Percentiles rank a stretch among this genome's conserved stretches.
Conservation (phyloP, 495 filamentous ascomycete genomes). For the Viridothelium virens region DNA sequence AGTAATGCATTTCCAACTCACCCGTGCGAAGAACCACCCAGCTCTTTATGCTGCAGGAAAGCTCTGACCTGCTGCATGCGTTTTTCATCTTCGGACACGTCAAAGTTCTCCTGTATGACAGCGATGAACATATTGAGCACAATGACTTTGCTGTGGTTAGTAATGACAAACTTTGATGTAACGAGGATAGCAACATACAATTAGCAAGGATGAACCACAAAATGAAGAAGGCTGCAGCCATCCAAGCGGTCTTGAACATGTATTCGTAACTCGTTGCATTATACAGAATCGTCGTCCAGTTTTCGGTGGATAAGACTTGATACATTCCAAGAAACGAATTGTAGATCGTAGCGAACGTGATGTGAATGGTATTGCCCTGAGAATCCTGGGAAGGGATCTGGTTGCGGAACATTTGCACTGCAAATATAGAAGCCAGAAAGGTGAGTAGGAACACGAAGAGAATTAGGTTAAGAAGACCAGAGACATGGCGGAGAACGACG, state of each 20-base stretch:
- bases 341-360: slow-evolving; percentile 84
- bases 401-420: slow-evolving; percentile 84
- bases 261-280: slow-evolving; percentile 62
- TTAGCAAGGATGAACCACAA: slow-evolving; percentile 92
- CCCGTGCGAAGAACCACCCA: slow-evolving; percentile 47
- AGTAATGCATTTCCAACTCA: slow-evolving; percentile 10
- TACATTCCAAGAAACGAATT: slow-evolving; percentile 98
- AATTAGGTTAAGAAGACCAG: slow-evolving; percentile 88
- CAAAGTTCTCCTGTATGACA: slow-evolving; percentile 99
- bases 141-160: slow-evolving; percentile 48
- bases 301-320: slow-evolving; percentile 91
- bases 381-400: slow-evolving; percentile 58
- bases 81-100: slow-evolving; percentile 98
- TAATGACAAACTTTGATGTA: background rate
- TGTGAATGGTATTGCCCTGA: slow-evolving; percentile 48
- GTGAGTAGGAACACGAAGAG: slow-evolving; percentile 94
- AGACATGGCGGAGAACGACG: slow-evolving; percentile 83
- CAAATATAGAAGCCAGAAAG: slow-evolving; percentile 88
- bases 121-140: slow-evolving; percentile 99
- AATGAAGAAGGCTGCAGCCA: slow-evolving; percentile 85
- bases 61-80: slow-evolving; percentile 90
- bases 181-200: slow-evolving; percentile 36
- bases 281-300: slow-evolving; percentile 88
- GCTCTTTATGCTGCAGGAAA: slow-evolving; percentile 84
- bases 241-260: slow-evolving; percentile 68